Conservation (phyloP, 257 asterid genomes). For the Ocimum tenuiflorum region DNA sequence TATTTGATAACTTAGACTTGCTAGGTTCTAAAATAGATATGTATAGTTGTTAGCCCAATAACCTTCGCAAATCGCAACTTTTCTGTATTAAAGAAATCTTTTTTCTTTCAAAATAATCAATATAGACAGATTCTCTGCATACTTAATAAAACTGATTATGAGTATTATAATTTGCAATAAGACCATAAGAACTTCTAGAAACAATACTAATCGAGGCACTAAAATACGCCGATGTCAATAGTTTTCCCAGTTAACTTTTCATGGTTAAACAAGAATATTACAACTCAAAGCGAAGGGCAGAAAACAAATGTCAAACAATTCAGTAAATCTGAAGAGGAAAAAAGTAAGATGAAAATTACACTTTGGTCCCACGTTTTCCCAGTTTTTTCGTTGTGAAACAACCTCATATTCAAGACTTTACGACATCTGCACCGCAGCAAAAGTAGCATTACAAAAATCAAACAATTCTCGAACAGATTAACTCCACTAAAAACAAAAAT, state of each 20-base stretch:
- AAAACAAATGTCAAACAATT: background rate
- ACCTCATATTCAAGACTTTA: constrained; percentile 87
- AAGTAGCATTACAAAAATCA: background rate
- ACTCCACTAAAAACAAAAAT: background rate
- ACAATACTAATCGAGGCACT: background rate
- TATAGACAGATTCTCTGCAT: background rate
- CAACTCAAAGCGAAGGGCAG: background rate
- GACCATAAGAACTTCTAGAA: background rate
- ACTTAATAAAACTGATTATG: background rate
- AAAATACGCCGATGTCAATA: background rate
- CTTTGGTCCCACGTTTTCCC: constrained; percentile 80
- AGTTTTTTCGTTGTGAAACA: constrained; percentile 59
- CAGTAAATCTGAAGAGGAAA: background rate
- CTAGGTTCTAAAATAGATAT: background rate
- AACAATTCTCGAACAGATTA: background rate
- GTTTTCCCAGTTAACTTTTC: background rate
- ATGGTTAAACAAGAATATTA: background rate
- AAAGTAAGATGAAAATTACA: constrained; percentile 36
- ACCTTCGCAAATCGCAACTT: background rate
- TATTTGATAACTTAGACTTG: background rate
- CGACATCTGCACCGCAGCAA: constrained; percentile 62
- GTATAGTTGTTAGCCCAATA: background rate
- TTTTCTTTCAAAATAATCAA: background rate
- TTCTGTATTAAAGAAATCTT: background rate
- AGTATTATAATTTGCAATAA: too few species aligned